Percentiles rank a stretch among this genome's conserved stretches.
Evolutionary conservation across 2,329 filamentous ascomycete species (phyloP).

Genomic region (Penicillium carneum): DNA sequence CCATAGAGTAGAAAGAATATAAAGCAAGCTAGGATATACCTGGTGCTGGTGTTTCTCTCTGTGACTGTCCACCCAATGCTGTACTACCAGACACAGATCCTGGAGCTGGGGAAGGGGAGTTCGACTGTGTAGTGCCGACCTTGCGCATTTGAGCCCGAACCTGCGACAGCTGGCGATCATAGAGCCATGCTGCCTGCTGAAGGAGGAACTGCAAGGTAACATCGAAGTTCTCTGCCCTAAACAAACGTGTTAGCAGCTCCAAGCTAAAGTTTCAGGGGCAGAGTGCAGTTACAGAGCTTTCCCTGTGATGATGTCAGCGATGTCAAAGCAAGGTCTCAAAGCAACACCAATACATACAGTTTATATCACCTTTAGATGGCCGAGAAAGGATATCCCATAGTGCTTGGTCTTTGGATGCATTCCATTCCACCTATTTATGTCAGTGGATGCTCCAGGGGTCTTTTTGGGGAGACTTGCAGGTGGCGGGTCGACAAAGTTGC

Average conservation of each 20-base stretch:
- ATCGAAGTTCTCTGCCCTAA: constrained; percentile 75
- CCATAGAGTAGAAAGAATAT: background rate
- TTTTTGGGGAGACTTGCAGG: constrained; percentile 63
- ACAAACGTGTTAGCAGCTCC: constrained; percentile 16
- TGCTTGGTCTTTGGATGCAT: constrained; percentile 81
- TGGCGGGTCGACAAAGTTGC: constrained; percentile 88
- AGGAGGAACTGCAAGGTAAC: constrained; percentile 88
- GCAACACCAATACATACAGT: constrained; percentile 69
- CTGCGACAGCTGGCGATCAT: constrained; percentile 87
- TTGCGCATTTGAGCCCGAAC: constrained; percentile 89
- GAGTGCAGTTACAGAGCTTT: constrained; percentile 68
- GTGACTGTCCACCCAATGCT: constrained; percentile 47
- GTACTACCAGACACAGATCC: constrained; percentile 54
- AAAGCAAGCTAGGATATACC: constrained; percentile 34
- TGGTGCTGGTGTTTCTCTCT: constrained; percentile 43
- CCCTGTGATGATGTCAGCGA: constrained; percentile 62
- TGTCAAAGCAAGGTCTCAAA: background rate
- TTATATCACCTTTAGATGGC: constrained; percentile 78
- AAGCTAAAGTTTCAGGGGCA: background rate
- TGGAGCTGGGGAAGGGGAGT: constrained; percentile 52
- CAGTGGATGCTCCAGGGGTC: constrained; percentile 26
- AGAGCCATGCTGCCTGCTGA: constrained; percentile 91
- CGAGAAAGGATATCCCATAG: constrained; percentile 90
- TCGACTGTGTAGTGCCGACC: constrained; percentile 53
- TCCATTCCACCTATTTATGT: constrained; percentile 77